Conservation (phyloP, 2,329 filamentous ascomycete genomes). For the Dactylellina parvicollis region DNA sequence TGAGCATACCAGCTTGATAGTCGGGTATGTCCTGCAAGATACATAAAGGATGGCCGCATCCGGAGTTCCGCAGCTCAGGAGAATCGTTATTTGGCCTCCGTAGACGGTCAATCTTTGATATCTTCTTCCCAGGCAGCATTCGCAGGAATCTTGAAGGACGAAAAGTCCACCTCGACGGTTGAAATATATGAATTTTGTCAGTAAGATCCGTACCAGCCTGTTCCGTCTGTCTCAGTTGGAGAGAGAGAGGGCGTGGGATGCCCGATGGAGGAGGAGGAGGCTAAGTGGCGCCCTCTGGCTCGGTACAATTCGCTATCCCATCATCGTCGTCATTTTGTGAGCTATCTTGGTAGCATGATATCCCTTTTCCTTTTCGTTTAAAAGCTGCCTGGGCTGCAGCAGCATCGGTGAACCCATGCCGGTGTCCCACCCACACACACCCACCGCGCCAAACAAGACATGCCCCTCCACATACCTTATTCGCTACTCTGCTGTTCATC, state of each 20-base stretch:
- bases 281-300: conserved; percentile 21
- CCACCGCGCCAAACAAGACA: conserved; percentile 53
- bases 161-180: not conserved
- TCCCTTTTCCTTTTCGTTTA: conserved; percentile 26
- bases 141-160: not conserved
- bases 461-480: conserved; percentile 54
- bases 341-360: conserved; percentile 36
- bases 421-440: conserved; percentile 35
- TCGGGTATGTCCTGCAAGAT: conserved; percentile 8
- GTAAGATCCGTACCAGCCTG: conserved; percentile 31
- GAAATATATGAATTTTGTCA: not conserved
- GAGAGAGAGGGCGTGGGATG: conserved; percentile 44
- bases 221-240: conserved; percentile 45
- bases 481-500: conserved; percentile 31
- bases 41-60: conserved; percentile 22
- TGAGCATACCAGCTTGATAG: conserved; percentile 38
- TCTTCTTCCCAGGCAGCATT: not conserved
- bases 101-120: not conserved
- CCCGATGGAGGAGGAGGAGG: conserved; percentile 45
- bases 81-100: not conserved
- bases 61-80: conserved; percentile 15
- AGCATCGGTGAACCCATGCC: conserved; percentile 38
- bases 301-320: not conserved
- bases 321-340: conserved; percentile 32
- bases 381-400: conserved; percentile 2